phyloP scores from a whole-genome alignment of 805 yeast genomes.

The Metschnikowia peoriensis region DNA sequence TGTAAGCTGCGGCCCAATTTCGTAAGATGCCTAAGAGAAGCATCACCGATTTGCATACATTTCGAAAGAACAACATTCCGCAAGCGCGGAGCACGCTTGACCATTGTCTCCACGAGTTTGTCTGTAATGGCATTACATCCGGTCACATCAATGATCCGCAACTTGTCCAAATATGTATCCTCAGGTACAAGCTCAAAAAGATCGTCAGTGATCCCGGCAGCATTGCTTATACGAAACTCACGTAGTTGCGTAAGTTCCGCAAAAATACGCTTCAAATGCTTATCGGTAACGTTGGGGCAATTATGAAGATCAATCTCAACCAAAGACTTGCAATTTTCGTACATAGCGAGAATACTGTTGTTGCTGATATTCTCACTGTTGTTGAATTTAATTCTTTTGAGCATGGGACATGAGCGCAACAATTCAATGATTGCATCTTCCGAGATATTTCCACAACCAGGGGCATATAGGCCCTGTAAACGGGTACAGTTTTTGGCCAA shows the following conservation, averaged over 20 bases:
- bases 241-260: slow-evolving; percentile 66
- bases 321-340: slow-evolving; percentile 69
- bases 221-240: slow-evolving; percentile 79
- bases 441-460: slow-evolving; percentile 72
- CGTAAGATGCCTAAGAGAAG: slow-evolving; percentile 68
- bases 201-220: slow-evolving; percentile 64
- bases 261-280: slow-evolving; percentile 56
- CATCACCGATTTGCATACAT: slow-evolving; percentile 83
- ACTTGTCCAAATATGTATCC: slow-evolving; percentile 52
- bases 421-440: slow-evolving; percentile 61
- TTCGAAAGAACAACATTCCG: slow-evolving; percentile 88
- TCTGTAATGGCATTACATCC: slow-evolving; percentile 82
- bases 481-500: slow-evolving; percentile 71
- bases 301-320: slow-evolving; percentile 90
- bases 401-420: slow-evolving; percentile 62
- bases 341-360: slow-evolving; percentile 55
- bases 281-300: slow-evolving; percentile 70
- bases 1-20: slow-evolving; percentile 77
- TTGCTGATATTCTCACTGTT: slow-evolving; percentile 69
- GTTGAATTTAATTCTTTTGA: slow-evolving; percentile 80
- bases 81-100: slow-evolving; percentile 75
- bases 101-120: slow-evolving; percentile 68
- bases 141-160: slow-evolving; percentile 82
- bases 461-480: slow-evolving; percentile 87
- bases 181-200: slow-evolving; percentile 56